Base-by-base conservation (phyloP, 768 basidiomycete species). In the Macrocybe gigantea region DNA sequence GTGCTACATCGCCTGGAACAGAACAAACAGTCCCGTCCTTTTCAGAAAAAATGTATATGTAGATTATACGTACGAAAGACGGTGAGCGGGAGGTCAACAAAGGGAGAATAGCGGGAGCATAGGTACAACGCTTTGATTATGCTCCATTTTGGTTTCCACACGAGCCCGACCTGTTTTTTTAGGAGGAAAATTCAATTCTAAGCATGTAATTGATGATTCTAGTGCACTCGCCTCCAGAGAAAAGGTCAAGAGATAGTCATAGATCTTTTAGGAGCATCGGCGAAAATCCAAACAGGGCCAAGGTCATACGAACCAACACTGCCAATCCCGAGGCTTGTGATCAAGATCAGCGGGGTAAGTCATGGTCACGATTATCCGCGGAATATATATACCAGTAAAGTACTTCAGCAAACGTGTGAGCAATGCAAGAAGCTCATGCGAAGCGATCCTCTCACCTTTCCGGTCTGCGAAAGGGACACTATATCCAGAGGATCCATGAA, bases 131-230 rank as follows among this genome's bases (percentile, higher is more conserved):
- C 38, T 37, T 60, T 64, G 7, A 46, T 56, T 14, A 54, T 13
- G 11, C 53, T 56, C 59, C 59, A 60, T 29, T 41, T 48, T 4
- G 59, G 41, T 15, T 55, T 48, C 63, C 63, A 64, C 14, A 64
- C 48, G 33, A 53, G 47, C 30, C 52, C 45, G 37, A 60, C 50
- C 56, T 64, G 32, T n/a, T 32, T 12, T 12, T 22, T 11, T 15
- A 11, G 30, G 14, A 31, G 22, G 42, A 22, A 22, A 22, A 22
- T 22, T 22, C 22, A 22, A 22, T 22, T 4, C 22, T 22, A 22
- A 22, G 22, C 22, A 22, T 22, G 22, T 22, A 22, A 22, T 22
- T 22, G 22, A 22, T 22, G 22, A 22, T 22, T 22, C 22, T 22
- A 22, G 22, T 22, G 22, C 22, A 22, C 22, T 22, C 22, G 22